A percentile compares a stretch with the other conserved stretches of the same genome.
These are phyloP conservation scores for Cyberlindnera japonica DNA, from an alignment of 805 yeast genomes.

Conservation along the genomic window DNA sequence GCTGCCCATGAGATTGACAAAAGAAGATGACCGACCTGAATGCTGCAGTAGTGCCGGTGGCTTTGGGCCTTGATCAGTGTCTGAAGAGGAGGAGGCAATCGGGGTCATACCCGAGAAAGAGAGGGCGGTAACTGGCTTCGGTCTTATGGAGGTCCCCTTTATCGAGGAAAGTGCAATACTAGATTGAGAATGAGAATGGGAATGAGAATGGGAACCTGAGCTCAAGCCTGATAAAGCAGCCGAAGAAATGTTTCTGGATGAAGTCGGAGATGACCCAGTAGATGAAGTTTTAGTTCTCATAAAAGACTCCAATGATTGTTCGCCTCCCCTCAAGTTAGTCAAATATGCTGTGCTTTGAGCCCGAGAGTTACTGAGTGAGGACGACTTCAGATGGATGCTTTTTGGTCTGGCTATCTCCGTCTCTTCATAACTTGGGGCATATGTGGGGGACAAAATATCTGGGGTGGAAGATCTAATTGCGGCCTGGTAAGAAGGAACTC, in stretches of 20 bases:
- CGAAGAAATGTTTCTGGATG: conserved; percentile 22
- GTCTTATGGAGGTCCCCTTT: conserved; percentile 1
- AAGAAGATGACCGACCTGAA: conserved; percentile 23
- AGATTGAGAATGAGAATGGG: conserved; percentile 4
- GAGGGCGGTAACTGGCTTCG: conserved; percentile 7
- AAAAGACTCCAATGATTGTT: conserved; percentile 3
- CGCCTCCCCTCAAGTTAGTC: conserved; percentile 22
- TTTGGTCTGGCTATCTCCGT: conserved; percentile 23
- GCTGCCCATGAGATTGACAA: conserved; percentile 27
- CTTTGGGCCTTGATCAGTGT: background rate
- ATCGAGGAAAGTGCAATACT: background rate
- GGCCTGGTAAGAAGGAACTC: conserved; percentile 81
- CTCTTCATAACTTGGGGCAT: conserved; percentile 31
- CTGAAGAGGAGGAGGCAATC: conserved; percentile 5
- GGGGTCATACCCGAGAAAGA: conserved; percentile 13
- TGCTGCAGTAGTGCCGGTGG: conserved; percentile 6
- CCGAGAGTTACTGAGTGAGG: conserved; percentile 26
- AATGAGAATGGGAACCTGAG: conserved; percentile 1
- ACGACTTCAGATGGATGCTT: conserved; percentile 26
- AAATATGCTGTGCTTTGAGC: conserved; percentile 26
- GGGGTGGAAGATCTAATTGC: conserved; percentile 60
- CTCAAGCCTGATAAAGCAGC: conserved; percentile 1
- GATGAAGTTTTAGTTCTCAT: conserved; percentile 12
- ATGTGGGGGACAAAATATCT: conserved; percentile 67
- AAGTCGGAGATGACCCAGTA: conserved; percentile 20